phyloP scores from a whole-genome alignment of 1,284 basidiomycete genomes.

The Ustilago tritici region DNA sequence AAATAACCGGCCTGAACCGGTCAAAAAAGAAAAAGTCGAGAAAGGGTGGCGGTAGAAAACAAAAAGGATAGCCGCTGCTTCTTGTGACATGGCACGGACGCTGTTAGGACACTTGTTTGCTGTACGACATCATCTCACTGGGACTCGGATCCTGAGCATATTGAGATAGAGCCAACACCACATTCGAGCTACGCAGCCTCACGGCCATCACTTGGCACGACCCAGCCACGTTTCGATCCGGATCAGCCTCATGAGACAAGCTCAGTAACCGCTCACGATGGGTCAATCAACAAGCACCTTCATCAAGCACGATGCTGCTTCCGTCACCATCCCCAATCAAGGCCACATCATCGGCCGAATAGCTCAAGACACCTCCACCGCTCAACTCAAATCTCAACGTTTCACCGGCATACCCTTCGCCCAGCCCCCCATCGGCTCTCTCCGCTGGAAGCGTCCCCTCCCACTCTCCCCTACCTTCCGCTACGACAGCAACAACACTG shows the following conservation, averaged over 20 bases:
- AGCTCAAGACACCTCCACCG: conserved; percentile 23
- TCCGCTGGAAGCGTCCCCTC: conserved; percentile 41
- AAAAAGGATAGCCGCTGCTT: conserved; percentile 26
- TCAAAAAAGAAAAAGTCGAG: conserved; percentile 9
- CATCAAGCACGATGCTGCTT: conserved; percentile 18
- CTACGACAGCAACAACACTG: conserved; percentile 29
- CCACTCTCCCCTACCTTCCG: conserved; percentile 28
- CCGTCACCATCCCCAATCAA: conserved; percentile 27
- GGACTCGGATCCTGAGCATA: neutral
- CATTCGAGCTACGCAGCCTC: too few relatives aligned
- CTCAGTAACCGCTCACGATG: conserved; percentile 9
- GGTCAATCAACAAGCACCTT: conserved; percentile 39
- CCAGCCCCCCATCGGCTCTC: conserved; percentile 39
- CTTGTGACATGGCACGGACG: conserved; percentile 36
- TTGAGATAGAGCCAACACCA: too few relatives aligned
- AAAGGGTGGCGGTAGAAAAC: conserved; percentile 5
- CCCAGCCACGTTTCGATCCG: neutral
- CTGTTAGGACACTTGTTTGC: neutral
- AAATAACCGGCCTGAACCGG: conserved; percentile 28
- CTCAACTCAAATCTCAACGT: conserved; percentile 36
- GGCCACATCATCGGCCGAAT: conserved; percentile 30
- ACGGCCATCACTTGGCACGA: too few relatives aligned
- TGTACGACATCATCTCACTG: neutral
- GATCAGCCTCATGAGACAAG: neutral
- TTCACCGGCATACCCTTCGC: conserved; percentile 51